Evolutionary conservation across 441 rosid species (phyloP).

Genomic region (Corymbia calophylla): DNA sequence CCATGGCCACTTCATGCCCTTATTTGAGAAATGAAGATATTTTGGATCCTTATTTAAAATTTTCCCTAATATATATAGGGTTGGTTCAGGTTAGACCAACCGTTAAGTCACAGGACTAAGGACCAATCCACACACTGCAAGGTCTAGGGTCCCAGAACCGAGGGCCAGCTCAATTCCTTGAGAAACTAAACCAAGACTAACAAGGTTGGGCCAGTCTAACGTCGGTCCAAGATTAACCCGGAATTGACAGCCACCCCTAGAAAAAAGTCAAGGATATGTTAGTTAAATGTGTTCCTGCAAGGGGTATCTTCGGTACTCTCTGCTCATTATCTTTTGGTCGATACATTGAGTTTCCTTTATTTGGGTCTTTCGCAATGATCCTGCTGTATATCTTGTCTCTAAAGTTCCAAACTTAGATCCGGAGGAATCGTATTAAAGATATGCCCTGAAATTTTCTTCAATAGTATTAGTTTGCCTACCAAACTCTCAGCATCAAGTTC

Average conservation of each 20-base stretch:
- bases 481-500: not conserved
- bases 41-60: no score
- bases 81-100: no score
- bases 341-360: not conserved
- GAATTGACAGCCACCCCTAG: not conserved
- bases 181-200: no score
- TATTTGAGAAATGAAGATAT: no score
- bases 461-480: not conserved
- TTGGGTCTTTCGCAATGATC: not conserved
- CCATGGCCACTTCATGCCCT: no score
- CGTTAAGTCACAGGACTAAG: no score
- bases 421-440: not conserved
- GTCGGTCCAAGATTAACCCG: no score
- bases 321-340: not conserved
- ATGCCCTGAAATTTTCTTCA: not conserved
- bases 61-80: no score
- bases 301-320: not conserved
- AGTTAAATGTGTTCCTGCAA: not conserved
- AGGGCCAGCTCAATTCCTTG: no score
- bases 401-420: not conserved
- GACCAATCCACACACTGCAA: no score
- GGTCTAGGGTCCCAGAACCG: no score
- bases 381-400: not conserved
- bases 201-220: no score
- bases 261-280: not conserved